These are phyloP conservation scores for Mycena sanguinolenta DNA, from an alignment of 768 basidiomycete genomes.

Conservation along the genomic window DNA sequence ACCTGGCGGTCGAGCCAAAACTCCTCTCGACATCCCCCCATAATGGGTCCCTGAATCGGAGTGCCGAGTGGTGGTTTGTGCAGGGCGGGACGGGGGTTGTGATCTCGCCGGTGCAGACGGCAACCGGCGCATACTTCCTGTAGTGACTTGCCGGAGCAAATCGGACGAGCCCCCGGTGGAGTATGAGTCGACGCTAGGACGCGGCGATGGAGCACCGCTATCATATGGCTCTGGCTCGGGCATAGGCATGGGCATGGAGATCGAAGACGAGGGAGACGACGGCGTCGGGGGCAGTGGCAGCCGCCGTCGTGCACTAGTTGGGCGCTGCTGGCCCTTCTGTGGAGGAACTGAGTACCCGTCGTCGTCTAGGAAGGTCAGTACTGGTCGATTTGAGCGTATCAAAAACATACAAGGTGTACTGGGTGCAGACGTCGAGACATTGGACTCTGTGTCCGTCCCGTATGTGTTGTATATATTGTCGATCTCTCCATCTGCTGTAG, in stretches of 20 bases:
- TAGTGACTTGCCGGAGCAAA: conserved; percentile 34
- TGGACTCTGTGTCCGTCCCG: conserved; percentile 19
- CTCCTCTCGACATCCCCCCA: conserved; percentile 27
- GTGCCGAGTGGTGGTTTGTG: neutral
- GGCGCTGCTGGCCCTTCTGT: conserved; percentile 16
- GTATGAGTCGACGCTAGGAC: conserved; percentile 36
- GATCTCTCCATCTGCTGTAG: conserved; percentile 23
- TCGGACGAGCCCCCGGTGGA: conserved; percentile 18
- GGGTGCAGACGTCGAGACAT: conserved; percentile 24
- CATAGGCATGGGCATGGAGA: conserved; percentile 26
- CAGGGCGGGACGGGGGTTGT: conserved; percentile 5
- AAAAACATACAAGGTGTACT: conserved; percentile 31
- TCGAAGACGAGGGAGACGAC: conserved; percentile 29
- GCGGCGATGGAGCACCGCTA: conserved; percentile 28
- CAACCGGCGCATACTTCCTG: conserved; percentile 34
- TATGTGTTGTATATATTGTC: conserved; percentile 26
- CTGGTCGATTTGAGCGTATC: neutral
- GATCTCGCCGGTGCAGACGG: conserved; percentile 34
- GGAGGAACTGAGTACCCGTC: conserved; percentile 21
- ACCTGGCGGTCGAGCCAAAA: conserved; percentile 28
- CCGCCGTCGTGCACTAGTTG: conserved; percentile 20
- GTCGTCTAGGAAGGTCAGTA: conserved; percentile 25
- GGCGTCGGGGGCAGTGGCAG: conserved; percentile 31
- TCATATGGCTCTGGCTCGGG: conserved; percentile 36
- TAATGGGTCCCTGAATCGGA: conserved; percentile 25